phyloP scores from a whole-genome alignment of 2,329 filamentous ascomycete genomes.

The Trichoderma sp. region DNA sequence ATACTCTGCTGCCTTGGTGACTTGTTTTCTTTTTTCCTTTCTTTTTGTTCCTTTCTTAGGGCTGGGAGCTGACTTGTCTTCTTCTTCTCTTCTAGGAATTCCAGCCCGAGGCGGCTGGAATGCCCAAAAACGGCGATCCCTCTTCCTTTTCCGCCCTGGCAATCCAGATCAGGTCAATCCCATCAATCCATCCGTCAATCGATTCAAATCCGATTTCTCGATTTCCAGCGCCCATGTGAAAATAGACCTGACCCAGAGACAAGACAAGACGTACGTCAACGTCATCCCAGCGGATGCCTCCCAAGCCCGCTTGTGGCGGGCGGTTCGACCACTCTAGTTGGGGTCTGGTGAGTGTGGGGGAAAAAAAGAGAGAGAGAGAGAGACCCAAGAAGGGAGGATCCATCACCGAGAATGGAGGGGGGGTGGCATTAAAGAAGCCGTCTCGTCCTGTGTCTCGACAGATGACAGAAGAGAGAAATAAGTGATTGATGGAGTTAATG shows the following conservation, averaged over 20 bases:
- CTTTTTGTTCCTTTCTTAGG: not conserved
- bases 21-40: not conserved
- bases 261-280: slow-evolving; percentile 23
- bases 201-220: not conserved
- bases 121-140: not conserved
- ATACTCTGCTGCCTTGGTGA: not conserved
- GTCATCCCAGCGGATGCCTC: slow-evolving; percentile 27
- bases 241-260: not conserved
- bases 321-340: slow-evolving; percentile 17
- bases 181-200: not conserved
- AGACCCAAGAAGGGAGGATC: not conserved
- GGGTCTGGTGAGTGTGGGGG: slow-evolving; percentile 24
- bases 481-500: not conserved
- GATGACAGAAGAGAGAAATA: slow-evolving; percentile 1
- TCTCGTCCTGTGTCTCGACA: slow-evolving; percentile 5
- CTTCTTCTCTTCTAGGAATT: slow-evolving; percentile 1
- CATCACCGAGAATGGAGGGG: not conserved
- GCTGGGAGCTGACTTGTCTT: slow-evolving; percentile 5
- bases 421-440: slow-evolving; percentile 2
- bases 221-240: slow-evolving; percentile 21
- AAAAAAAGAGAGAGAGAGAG: not conserved
- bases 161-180: not conserved
- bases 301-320: slow-evolving; percentile 13
- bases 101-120: slow-evolving; percentile 24
- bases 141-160: not conserved